A percentile compares a stretch with the other conserved stretches of the same genome.
phyloP scores from a whole-genome alignment of 1,139 yeast genomes.

The Blastobotrys apis region DNA sequence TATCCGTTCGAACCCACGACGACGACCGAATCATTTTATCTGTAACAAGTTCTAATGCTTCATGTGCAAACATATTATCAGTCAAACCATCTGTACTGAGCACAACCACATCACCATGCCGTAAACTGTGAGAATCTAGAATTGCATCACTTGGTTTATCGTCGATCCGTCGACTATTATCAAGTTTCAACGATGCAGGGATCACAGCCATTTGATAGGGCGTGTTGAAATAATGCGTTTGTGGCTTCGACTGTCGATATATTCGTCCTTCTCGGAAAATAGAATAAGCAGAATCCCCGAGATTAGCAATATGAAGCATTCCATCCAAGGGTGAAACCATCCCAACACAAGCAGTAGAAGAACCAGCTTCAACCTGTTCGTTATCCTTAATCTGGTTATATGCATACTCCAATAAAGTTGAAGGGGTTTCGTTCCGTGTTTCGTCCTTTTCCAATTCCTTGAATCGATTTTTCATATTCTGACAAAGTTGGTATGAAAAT shows the following conservation, averaged over 20 bases:
- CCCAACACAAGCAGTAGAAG: slow-evolving; percentile 93
- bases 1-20: slow-evolving; percentile 17
- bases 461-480: slow-evolving; percentile 29
- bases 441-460: slow-evolving; percentile 11
- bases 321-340: slow-evolving; percentile 54
- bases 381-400: slow-evolving; percentile 50
- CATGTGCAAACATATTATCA: slow-evolving; percentile 75
- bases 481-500: slow-evolving; percentile 36
- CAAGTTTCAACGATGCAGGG: slow-evolving; percentile 49
- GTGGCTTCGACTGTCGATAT: slow-evolving; percentile 65
- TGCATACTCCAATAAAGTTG: slow-evolving; percentile 44
- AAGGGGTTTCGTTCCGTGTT: neutral
- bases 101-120: slow-evolving; percentile 68
- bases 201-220: slow-evolving; percentile 88
- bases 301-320: slow-evolving; percentile 61
- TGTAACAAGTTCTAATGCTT: slow-evolving; percentile 51
- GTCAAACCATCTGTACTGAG: slow-evolving; percentile 94
- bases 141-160: slow-evolving; percentile 49
- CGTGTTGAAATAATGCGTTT: slow-evolving; percentile 85
- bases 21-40: slow-evolving; percentile 27
- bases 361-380: slow-evolving; percentile 76
- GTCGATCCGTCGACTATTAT: slow-evolving; percentile 44
- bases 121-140: slow-evolving; percentile 30
- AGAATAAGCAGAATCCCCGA: slow-evolving; percentile 96
- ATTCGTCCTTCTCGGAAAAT: slow-evolving; percentile 66